These are phyloP conservation scores for Fonsecaea erecta DNA, from an alignment of 2,329 filamentous ascomycete species.

Conservation along the genomic window DNA sequence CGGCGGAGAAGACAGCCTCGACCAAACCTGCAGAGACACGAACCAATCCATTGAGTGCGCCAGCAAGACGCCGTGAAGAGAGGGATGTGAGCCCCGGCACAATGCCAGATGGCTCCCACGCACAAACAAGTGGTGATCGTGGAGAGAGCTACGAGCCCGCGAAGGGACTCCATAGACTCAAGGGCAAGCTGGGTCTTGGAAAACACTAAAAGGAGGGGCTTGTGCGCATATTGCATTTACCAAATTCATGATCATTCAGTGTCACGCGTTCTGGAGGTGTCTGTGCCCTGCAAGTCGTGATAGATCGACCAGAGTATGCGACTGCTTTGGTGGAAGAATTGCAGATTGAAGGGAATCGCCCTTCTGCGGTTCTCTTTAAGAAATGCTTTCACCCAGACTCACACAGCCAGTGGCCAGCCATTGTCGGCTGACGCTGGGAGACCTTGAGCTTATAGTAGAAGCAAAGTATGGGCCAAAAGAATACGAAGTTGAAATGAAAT, in stretches of 20 bases:
- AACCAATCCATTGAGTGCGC: conserved; percentile 17
- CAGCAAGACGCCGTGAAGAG: conserved; percentile 23
- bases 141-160: conserved; percentile 34
- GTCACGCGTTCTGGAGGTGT: not conserved
- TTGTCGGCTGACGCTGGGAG: not conserved
- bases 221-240: not conserved
- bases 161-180: conserved; percentile 30
- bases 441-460: not conserved
- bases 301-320: not conserved
- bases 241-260: not conserved
- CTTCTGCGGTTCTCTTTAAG: not conserved
- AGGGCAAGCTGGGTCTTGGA: conserved; percentile 33
- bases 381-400: not conserved
- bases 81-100: conserved; percentile 36
- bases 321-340: not conserved
- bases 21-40: conserved; percentile 17
- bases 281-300: not conserved
- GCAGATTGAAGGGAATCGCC: not conserved
- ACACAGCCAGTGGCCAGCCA: not conserved
- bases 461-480: not conserved
- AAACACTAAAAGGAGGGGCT: conserved; percentile 21
- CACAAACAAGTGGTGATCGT: conserved; percentile 33
- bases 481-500: not conserved
- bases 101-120: conserved; percentile 36
- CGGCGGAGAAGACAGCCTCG: conserved; percentile 9